Percentiles rank a stretch among this genome's conserved stretches.
These are phyloP conservation scores for Cornus florida DNA, from an alignment of 148 eudicot species.

Conservation along the genomic window DNA sequence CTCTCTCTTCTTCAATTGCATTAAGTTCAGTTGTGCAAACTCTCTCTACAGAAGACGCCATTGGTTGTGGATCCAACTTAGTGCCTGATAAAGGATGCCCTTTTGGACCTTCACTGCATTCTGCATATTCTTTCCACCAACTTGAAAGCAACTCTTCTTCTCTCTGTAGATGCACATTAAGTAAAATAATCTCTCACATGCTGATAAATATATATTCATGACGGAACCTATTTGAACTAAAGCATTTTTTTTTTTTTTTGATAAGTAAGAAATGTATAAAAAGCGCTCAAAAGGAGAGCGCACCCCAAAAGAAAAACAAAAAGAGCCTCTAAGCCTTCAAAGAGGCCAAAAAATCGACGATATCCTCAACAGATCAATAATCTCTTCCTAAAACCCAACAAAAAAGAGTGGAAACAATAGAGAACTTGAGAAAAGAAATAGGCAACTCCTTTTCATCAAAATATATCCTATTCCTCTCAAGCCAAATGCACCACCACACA, in stretches of 20 bases:
- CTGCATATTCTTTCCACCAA: conserved; percentile 99
- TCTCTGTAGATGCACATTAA: conserved; percentile 41
- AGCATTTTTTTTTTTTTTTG: background rate
- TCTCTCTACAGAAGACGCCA: conserved; percentile 20
- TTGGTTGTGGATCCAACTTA: conserved; percentile 24
- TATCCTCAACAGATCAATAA: too few species aligned
- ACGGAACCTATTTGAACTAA: background rate
- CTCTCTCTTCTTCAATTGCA: conserved; percentile 83
- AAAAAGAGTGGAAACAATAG: too few species aligned
- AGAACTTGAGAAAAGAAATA: too few species aligned
- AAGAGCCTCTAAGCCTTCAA: too few species aligned
- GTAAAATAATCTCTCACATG: background rate
- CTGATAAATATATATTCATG: background rate
- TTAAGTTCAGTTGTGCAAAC: conserved; percentile 29
- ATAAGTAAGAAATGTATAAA: too few species aligned
- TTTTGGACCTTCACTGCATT: conserved; percentile 92
- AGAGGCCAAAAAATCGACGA: too few species aligned
- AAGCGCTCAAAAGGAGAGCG: too few species aligned
- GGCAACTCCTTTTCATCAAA: too few species aligned
- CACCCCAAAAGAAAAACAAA: too few species aligned
- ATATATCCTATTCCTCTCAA: too few species aligned
- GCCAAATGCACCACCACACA: too few species aligned
- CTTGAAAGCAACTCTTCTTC: conserved; percentile 88
- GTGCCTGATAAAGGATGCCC: conserved; percentile 37
- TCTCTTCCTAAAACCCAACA: too few species aligned